These are phyloP conservation scores for Silene conica DNA, from an alignment of 148 eudicot genomes.

Conservation along the genomic window DNA sequence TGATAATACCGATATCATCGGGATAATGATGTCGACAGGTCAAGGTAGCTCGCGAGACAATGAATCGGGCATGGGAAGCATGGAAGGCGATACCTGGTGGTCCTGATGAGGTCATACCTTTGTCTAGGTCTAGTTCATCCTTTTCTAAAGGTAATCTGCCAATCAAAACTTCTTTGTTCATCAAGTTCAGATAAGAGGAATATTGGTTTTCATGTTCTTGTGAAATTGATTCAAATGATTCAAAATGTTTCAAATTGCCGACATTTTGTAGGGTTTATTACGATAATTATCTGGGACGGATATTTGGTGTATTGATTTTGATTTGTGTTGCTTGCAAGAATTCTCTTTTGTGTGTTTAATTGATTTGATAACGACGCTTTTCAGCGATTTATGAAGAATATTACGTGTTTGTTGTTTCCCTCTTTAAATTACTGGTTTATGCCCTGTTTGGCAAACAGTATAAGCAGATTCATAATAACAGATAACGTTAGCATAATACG, in stretches of 20 bases:
- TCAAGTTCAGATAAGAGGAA: not conserved
- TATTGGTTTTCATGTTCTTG: not conserved
- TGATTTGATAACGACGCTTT: not conserved
- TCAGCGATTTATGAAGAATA: slow-evolving; percentile 4
- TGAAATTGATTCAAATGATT: not conserved
- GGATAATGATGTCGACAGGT: slow-evolving; percentile 41
- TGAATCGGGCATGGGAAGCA: slow-evolving; percentile 61
- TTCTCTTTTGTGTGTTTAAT: slow-evolving; percentile 5
- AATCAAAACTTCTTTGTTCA: not conserved
- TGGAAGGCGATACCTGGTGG: slow-evolving; percentile 60
- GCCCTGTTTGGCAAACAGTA: too few relatives aligned
- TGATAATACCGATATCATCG: not conserved
- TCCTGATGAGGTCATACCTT: slow-evolving; percentile 28
- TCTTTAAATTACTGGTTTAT: slow-evolving; percentile 4
- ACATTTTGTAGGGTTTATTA: slow-evolving; percentile 1
- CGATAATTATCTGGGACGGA: not conserved
- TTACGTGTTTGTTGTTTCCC: not conserved
- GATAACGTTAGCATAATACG: too few relatives aligned
- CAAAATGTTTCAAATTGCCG: not conserved
- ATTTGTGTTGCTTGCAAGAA: not conserved
- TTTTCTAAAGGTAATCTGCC: slow-evolving; percentile 39
- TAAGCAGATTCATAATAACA: too few relatives aligned
- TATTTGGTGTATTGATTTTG: not conserved
- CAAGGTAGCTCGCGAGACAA: slow-evolving; percentile 58
- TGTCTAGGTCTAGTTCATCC: slow-evolving; percentile 36